Evolutionary conservation across 495 filamentous ascomycete genomes (phyloP).

Genomic region (Viridothelium virens): DNA sequence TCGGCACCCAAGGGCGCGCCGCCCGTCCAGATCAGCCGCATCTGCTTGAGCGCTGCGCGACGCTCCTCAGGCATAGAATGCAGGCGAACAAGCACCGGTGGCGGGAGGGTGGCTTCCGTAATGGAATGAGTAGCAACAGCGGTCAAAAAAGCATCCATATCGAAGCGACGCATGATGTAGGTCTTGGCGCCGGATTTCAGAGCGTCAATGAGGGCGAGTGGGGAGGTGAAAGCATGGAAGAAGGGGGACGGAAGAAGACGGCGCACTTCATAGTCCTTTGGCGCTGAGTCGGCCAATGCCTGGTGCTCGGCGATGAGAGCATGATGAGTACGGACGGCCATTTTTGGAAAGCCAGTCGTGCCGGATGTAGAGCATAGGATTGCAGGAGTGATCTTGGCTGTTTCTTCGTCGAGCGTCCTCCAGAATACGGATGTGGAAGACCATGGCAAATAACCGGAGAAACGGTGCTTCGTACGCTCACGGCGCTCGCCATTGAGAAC

Average conservation of each 20-base stretch:
- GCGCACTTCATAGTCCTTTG: conserved; percentile 33
- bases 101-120: conserved; percentile 50
- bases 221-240: conserved; percentile 17
- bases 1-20: conserved; percentile 30
- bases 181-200: conserved; percentile 12
- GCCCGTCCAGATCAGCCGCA: conserved; percentile 40
- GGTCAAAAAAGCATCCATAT: conserved; percentile 21
- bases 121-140: conserved; percentile 42
- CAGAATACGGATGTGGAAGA: background rate
- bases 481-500: background rate
- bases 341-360: conserved; percentile 39
- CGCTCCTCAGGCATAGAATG: conserved; percentile 29
- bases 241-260: conserved; percentile 42
- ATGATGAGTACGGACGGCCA: conserved; percentile 20
- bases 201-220: conserved; percentile 12
- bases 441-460: background rate
- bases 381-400: background rate
- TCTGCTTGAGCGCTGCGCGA: conserved; percentile 31
- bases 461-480: background rate
- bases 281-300: conserved; percentile 17
- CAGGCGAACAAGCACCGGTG: conserved; percentile 49
- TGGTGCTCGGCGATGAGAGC: conserved; percentile 18
- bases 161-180: conserved; percentile 22
- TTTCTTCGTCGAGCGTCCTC: background rate
- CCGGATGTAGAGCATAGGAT: conserved; percentile 25